phyloP scores from a whole-genome alignment of 208 protist genomes.

The Trichomonas vaginalis region DNA sequence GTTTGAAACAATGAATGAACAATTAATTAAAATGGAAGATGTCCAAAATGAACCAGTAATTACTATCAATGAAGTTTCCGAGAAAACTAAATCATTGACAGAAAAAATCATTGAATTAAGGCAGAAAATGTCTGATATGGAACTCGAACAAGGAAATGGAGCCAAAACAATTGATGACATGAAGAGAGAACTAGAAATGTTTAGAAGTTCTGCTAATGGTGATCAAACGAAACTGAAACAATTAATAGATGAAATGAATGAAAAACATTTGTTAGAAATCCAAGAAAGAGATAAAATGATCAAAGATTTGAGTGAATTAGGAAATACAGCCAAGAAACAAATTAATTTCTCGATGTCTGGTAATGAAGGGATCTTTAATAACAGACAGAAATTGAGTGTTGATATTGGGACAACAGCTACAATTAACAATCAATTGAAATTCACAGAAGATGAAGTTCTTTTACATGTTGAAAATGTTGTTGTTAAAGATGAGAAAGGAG shows the following conservation, averaged over 20 bases:
- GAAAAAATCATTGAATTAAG: not conserved
- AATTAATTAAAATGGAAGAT: not conserved
- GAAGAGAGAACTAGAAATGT: not conserved
- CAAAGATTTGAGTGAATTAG: not conserved
- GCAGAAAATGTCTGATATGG: not conserved
- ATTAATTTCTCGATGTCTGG: not conserved
- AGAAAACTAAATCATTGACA: not conserved
- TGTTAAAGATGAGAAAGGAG: not conserved
- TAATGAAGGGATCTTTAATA: not conserved
- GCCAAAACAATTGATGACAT: not conserved
- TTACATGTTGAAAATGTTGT: not conserved
- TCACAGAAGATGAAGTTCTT: not conserved
- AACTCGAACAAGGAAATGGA: not conserved
- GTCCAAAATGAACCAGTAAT: not conserved
- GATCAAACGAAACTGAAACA: not conserved
- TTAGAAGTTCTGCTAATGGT: not conserved
- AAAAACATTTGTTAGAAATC: not conserved
- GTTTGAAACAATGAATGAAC: not conserved
- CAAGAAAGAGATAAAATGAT: not conserved
- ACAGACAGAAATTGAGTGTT: not conserved
- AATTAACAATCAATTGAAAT: not conserved
- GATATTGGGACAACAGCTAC: not conserved
- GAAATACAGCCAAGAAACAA: not conserved
- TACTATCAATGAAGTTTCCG: not conserved
- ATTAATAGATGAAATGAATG: not conserved